Base-by-base conservation (phyloP, 495 filamentous ascomycete genomes). In the Neurospora intermedia region DNA sequence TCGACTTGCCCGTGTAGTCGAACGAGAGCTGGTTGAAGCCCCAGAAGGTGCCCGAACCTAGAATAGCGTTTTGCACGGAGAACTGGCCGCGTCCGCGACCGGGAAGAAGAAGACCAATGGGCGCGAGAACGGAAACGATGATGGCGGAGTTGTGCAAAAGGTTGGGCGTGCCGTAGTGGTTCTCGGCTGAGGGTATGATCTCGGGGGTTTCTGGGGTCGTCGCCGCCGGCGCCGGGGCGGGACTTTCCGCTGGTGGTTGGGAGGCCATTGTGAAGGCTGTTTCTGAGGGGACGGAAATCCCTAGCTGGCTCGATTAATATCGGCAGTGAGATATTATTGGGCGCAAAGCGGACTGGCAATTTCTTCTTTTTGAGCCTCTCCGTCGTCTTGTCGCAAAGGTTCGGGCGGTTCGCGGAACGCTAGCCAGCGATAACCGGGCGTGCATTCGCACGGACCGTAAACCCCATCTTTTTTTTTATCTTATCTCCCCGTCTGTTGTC, bases 91-190 rank as follows among this genome's bases (percentile, higher is more conserved):
- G 82, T 79, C 93, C 93, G 59, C 94, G 91, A 0, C 93, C 92
- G 4, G 95, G 95, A 16, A 97, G 85, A 73, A 88, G 82, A 70
- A 92, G 86, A 43, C 93, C 88, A 70, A 92, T 76, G 2, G 94
- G 93, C 45, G 89, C 89, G 39, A 88, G 84, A 72, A 97, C 75
- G 70, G 95, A 84, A 77, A 91, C 87, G 70, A 81, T 86, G 10
- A 90, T 77, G 11, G 93, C 89, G 70, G 87, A 76, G 78, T 88
- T 87, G 84, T 89, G 88, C 69, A 88, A 80, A 76, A 91, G 82
- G 35, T 82, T 81, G 72, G 74, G 72, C 69, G 73, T 74, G 45
- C 72, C 74, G 69, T 75, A 6, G 41, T 59, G 73, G 39, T 74
- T 75, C 54, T 66, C 54, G 27, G 54, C 54, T 35, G 54, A 66